These are phyloP conservation scores for Mycena sanguinolenta DNA, from an alignment of 768 basidiomycete species.

Conservation along the genomic window DNA sequence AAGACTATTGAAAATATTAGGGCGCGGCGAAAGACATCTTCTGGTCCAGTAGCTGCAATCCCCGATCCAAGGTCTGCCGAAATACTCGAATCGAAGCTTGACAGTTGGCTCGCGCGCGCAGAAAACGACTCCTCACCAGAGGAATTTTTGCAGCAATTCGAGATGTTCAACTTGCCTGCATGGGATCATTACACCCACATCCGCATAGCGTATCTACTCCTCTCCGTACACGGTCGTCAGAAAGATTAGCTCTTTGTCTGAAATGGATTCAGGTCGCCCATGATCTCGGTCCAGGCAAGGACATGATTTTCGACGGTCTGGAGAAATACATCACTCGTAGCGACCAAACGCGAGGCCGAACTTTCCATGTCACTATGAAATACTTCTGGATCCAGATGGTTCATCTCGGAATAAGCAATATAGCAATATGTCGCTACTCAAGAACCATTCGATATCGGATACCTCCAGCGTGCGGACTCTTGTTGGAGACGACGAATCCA, in stretches of 20 bases:
- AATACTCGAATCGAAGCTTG: slow-evolving; percentile 41
- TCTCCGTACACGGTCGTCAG: slow-evolving; percentile 56
- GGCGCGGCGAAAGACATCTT: slow-evolving; percentile 37
- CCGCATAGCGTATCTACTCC: slow-evolving; percentile 56
- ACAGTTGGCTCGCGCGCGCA: slow-evolving; percentile 51
- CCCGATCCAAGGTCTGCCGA: too few species aligned
- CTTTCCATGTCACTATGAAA: slow-evolving; percentile 63
- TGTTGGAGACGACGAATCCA: too few species aligned
- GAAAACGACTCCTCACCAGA: slow-evolving; percentile 47
- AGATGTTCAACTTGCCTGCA: slow-evolving; percentile 48
- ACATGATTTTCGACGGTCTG: slow-evolving; percentile 59
- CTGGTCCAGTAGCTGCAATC: too few species aligned
- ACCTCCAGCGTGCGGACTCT: not conserved
- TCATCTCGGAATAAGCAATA: slow-evolving; percentile 59
- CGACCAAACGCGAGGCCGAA: slow-evolving; percentile 52
- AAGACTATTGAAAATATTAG: too few species aligned
- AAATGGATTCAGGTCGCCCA: not conserved
- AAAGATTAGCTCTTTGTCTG: slow-evolving; percentile 46
- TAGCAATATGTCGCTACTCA: slow-evolving; percentile 30
- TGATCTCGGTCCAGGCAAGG: slow-evolving; percentile 50
- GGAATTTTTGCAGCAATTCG: slow-evolving; percentile 53
- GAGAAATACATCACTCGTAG: slow-evolving; percentile 55
- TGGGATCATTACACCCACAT: slow-evolving; percentile 68
- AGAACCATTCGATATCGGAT: not conserved
- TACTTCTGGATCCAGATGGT: slow-evolving; percentile 66